A percentile compares a stretch with the other conserved stretches of the same genome.
phyloP scores from a whole-genome alignment of 2,329 filamentous ascomycete genomes.

The Pyricularia sp. region DNA sequence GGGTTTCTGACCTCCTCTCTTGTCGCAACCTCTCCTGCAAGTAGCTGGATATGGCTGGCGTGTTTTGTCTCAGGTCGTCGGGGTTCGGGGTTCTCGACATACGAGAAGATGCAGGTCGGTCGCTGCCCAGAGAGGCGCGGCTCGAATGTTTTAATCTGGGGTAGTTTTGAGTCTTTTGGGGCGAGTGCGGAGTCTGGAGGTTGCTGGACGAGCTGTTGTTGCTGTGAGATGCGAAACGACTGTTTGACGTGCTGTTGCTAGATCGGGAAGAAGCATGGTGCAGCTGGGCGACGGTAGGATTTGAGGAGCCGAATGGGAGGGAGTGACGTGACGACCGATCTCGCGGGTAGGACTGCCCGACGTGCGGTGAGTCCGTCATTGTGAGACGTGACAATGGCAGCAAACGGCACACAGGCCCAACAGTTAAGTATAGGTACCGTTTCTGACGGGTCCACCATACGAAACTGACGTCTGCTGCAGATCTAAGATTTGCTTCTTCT shows the following conservation, averaged over 20 bases:
- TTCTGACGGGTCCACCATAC: neutral
- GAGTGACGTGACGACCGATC: neutral
- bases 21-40: conserved; percentile 42
- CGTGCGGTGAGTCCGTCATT: neutral
- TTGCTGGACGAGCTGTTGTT: conserved; percentile 29
- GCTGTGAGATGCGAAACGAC: conserved; percentile 26
- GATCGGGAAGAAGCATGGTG: conserved; percentile 32
- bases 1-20: conserved; percentile 35
- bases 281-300: conserved; percentile 10
- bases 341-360: neutral
- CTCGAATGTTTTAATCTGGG: conserved; percentile 26
- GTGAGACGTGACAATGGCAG: neutral
- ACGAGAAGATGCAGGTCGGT: conserved; percentile 22
- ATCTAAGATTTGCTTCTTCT: neutral
- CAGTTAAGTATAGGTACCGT: neutral
- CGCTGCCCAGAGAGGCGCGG: conserved; percentile 14
- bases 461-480: neutral
- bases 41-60: conserved; percentile 32
- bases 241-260: conserved; percentile 29
- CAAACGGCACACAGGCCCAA: neutral
- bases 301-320: neutral
- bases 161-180: conserved; percentile 20
- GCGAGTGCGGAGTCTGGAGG: conserved; percentile 18
- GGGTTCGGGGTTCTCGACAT: conserved; percentile 26
- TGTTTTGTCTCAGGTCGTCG: conserved; percentile 26